Conservation (phyloP, 2,329 filamentous ascomycete genomes). For the Colletotrichum cereale region DNA sequence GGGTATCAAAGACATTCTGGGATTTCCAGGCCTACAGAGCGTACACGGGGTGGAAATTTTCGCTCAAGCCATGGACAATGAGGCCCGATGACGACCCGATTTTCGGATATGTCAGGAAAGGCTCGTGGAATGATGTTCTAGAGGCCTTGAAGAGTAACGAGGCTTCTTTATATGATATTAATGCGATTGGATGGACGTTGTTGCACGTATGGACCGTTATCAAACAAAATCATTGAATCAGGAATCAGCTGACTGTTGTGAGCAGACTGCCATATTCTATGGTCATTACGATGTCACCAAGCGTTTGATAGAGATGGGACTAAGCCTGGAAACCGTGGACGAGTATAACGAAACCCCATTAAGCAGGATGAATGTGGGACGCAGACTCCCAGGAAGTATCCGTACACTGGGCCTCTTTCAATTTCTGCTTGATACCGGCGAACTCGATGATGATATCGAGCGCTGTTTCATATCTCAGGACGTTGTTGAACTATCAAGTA, state of each 20-base stretch:
- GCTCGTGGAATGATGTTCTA: neutral
- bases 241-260: too few species aligned
- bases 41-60: neutral
- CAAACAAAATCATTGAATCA: too few species aligned
- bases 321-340: neutral
- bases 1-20: conserved; percentile 12
- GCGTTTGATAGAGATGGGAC: neutral
- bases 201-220: conserved; percentile 1
- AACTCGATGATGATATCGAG: neutral
- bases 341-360: accelerated
- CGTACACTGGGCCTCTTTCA: neutral
- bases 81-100: neutral
- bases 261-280: accelerated
- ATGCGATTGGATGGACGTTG: accelerated
- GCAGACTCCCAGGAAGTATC: too few species aligned
- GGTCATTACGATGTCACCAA: neutral
- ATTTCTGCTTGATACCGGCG: neutral
- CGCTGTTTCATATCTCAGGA: neutral
- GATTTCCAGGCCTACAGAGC: conserved; percentile 7
- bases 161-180: neutral
- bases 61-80: conserved; percentile 3
- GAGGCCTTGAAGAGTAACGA: neutral
- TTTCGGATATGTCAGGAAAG: accelerated
- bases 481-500: accelerated
- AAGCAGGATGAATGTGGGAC: too few species aligned